phyloP scores from a whole-genome alignment of 1,284 basidiomycete genomes.

The Ustilago vetiveriae region DNA sequence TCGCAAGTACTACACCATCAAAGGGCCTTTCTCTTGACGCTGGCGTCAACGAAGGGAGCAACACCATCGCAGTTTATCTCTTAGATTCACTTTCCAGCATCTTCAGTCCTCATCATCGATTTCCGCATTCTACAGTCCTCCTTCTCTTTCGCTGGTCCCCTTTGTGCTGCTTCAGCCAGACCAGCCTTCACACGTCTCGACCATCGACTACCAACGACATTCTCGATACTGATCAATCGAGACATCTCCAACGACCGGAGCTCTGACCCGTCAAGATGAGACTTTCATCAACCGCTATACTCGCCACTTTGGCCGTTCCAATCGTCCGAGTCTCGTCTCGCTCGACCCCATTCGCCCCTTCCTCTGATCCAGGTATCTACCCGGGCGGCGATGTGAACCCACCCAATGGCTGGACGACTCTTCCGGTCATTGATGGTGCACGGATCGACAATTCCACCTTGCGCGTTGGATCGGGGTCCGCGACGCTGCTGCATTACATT shows the following conservation, averaged over 20 bases:
- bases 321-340: not conserved
- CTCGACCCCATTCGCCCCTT: constrained; percentile 3
- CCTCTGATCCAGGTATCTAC: constrained; percentile 48
- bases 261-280: constrained; percentile 6
- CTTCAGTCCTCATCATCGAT: no score
- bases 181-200: no score
- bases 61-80: no score
- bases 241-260: no score
- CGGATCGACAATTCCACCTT: constrained; percentile 56
- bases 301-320: not conserved
- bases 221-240: no score
- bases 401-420: constrained; percentile 35
- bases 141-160: no score
- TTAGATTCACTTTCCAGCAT: no score
- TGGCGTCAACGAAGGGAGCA: no score
- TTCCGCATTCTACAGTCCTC: no score
- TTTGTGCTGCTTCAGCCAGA: no score
- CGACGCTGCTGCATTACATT: constrained; percentile 53
- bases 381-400: constrained; percentile 35
- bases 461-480: constrained; percentile 28
- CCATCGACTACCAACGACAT: not conserved
- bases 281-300: not conserved
- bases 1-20: no score
- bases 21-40: no score
- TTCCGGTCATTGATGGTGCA: constrained; percentile 51